Base-by-base conservation (phyloP, 257 asterid genomes). In the Fraxinus americana region DNA sequence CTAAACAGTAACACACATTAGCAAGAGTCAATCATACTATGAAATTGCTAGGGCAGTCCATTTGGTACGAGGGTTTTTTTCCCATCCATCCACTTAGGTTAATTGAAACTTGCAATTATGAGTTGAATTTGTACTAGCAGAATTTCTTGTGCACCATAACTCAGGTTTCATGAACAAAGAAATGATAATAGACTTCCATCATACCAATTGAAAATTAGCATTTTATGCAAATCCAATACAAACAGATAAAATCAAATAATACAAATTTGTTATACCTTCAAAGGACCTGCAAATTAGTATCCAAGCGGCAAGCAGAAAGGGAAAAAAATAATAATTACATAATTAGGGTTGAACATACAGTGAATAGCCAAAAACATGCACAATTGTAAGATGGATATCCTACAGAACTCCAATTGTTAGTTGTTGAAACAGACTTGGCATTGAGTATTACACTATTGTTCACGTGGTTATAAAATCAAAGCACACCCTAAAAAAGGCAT, bases 81-180 rank as follows among this genome's bases (percentile, higher is more conserved):
- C 16, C 38, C 78, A 79, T 73, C 77, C 27, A 57, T 57, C 81
- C n/a, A 67, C 54, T 34, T 32, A 63, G 70, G 59, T 21, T 54
- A 78, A 35, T 73, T 70, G 54, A 72, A 67, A 73, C 70, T 66
- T 38, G 67, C 45, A 63, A 76, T 34, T 75, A 74, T 67, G 71
- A 81, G 83, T 80, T 79, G 84, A 80, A 73, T 75, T 71, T 65
- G 84, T 77, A 83, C 88, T 85, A 83, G 90, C 75, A 83, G 78
- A 73, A 72, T 77, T 81, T 81, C 84, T 75, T 78, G 76, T 72
- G 84, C 67, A 79, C 70, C 72, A 82, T 25, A 84, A 79, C 71
- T 77, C 71, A 82, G 52, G 79, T 81, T 66, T 79, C 76, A 85
- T 77, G 72, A 80, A 50, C 36, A 74, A 10, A 67, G 83, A 76